A percentile compares a stretch with the other conserved stretches of the same genome.
Conservation (phyloP, 2,329 filamentous ascomycete species). For the Neurospora sp. region DNA sequence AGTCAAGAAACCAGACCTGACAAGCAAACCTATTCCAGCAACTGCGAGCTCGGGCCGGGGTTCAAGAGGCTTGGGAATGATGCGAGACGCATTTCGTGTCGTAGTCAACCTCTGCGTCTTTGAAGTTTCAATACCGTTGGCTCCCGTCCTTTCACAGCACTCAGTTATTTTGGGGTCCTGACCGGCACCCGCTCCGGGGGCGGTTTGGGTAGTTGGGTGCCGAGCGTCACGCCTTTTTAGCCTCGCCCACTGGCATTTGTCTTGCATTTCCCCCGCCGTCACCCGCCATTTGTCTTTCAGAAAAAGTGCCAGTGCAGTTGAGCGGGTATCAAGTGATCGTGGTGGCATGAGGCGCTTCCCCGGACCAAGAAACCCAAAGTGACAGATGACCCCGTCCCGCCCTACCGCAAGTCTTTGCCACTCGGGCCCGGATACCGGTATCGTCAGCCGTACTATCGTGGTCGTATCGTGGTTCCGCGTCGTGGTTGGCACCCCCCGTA, state of each 20-base stretch:
- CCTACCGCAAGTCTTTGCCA: background rate
- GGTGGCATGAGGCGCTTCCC: background rate
- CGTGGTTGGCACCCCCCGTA: background rate
- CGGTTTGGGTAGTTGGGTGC: background rate
- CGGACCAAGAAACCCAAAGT: background rate
- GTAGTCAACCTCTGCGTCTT: background rate
- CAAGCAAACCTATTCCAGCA: background rate
- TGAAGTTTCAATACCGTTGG: background rate
- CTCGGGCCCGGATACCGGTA: background rate
- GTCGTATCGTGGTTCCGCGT: background rate
- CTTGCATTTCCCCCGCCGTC: background rate
- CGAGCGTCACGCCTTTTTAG: background rate
- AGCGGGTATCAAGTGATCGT: background rate
- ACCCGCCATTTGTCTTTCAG: background rate
- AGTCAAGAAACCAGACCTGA: background rate
- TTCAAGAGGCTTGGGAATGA: background rate
- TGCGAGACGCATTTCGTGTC: background rate
- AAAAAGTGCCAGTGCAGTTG: background rate
- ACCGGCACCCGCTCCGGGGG: background rate
- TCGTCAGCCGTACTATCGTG: background rate
- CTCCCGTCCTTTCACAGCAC: background rate
- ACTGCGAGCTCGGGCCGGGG: background rate
- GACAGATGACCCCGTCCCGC: background rate
- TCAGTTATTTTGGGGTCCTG: background rate
- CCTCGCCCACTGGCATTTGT: background rate